phyloP scores from a whole-genome alignment of 345 rosid species.

The Pistacia atlantica region DNA sequence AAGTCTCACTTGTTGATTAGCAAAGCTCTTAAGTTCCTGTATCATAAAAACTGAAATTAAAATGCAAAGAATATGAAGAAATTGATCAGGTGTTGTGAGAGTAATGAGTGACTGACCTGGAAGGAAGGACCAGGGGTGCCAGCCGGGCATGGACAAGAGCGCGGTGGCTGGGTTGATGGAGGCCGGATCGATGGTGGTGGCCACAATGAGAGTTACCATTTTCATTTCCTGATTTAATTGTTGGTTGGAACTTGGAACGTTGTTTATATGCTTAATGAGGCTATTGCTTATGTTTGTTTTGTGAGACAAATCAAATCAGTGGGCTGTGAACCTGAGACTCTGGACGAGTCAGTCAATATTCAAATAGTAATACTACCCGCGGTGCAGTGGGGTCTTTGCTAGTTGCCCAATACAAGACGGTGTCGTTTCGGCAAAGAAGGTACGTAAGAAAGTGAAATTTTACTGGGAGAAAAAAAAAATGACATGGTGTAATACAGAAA shows the following conservation, averaged over 20 bases:
- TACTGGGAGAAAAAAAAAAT: too few relatives aligned
- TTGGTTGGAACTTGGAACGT: background rate
- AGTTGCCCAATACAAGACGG: too few relatives aligned
- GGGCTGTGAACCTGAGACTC: background rate
- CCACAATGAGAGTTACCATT: constrained; percentile 80
- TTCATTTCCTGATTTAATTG: background rate
- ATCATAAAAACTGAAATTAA: background rate
- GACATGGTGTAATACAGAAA: too few relatives aligned
- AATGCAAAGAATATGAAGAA: background rate
- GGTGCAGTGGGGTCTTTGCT: too few relatives aligned
- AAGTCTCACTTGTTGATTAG: constrained; percentile 57
- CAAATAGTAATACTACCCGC: constrained; percentile 9
- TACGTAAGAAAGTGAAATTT: too few relatives aligned
- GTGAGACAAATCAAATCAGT: background rate
- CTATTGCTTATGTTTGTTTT: background rate
- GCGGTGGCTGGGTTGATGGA: constrained; percentile 85
- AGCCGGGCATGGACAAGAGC: constrained; percentile 72
- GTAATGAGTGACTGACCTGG: constrained; percentile 35
- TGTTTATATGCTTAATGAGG: too few relatives aligned
- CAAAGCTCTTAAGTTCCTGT: constrained; percentile 64
- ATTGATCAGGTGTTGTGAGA: background rate
- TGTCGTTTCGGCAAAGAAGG: too few relatives aligned
- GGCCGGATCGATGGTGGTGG: constrained; percentile 84
- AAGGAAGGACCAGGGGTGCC: constrained; percentile 56
- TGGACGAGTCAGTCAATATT: constrained; percentile 17